Evolutionary conservation across 2,329 filamentous ascomycete species (phyloP), one percentile per base, ranked within the genome.

Genomic region (Fusarium pseudonygamai): DNA sequence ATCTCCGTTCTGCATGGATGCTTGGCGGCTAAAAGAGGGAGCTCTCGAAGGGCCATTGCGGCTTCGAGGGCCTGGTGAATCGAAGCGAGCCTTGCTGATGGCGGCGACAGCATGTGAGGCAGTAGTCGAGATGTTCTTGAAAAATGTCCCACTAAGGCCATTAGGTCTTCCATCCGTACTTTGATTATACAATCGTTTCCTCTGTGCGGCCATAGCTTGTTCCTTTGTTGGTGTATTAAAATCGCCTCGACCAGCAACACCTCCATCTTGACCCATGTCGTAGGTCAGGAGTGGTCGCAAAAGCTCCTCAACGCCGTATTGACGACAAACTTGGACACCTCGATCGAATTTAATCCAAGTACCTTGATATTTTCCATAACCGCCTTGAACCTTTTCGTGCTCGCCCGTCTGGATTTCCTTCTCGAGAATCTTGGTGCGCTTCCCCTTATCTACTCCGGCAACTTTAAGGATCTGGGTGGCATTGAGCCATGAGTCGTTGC

Each of bases 401-500:
- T 97, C 94, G 78, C 96, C 96, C 0, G 93, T 96, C 73, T 97
- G 90, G 67, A 99, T 97, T 83, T 99, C 96, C 83, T 98, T 98
- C 82, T 99, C 96, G 58, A 99, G 87, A 13, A 98, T 97, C 83
- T 98, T 98, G 66, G 96, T 98, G 76, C 96, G 93, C 84, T 97
- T 97, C 68, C 96, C 96, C 84, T 99, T 99, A 80, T 98, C 96
- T 69, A 99, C 95, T 57, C 95, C 95, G 40, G 96, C 96, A 40
- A 98, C 95, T 80, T 99, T 99, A 74, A 99, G 89, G 75, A 99
- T 98, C 82, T 99, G 96, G 1, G 96, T 99, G 59, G 96, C 96
- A 84, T 99, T 99, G 75, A 99, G 88, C 94, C 96, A 98, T 75
- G 94, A 96, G 82, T 99, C 96, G 75, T 93, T 93, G 73, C 96